Percentiles rank a stretch among this genome's conserved stretches.
Conservation (phyloP, 2,329 filamentous ascomycete genomes). For the Tolypocladium pustulatum region DNA sequence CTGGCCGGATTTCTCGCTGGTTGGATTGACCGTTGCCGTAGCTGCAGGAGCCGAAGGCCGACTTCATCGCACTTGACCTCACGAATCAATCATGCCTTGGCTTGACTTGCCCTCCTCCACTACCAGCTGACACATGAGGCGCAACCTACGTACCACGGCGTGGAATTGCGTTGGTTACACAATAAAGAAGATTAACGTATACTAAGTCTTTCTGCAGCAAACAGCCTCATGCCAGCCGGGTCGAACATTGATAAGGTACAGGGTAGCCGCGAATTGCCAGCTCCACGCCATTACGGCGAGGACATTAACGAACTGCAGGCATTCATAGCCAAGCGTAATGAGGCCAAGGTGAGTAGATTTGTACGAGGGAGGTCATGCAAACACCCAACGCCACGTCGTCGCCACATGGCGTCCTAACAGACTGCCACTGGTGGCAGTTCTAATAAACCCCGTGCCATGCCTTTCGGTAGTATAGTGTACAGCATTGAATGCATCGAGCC, state of each 20-base stretch:
- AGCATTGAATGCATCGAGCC: neutral
- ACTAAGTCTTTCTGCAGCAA: neutral
- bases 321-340: neutral
- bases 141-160: neutral
- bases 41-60: neutral
- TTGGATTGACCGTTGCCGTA: no score
- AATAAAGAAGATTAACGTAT: no score
- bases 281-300: neutral
- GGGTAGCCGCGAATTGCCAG: neutral
- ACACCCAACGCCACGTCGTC: neutral
- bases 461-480: neutral
- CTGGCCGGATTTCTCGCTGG: neutral
- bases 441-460: neutral
- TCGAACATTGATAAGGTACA: neutral
- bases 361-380: neutral
- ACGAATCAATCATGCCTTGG: neutral
- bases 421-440: neutral
- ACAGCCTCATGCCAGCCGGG: neutral
- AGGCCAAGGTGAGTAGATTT: neutral
- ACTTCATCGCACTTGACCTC: accelerated
- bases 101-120: neutral
- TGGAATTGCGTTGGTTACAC: no score
- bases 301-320: neutral
- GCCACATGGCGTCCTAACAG: neutral
- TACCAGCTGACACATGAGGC: neutral